Evolutionary conservation across 108 stramenopile genomes (phyloP).

Genomic region (Aurantiochytrium sp.): DNA sequence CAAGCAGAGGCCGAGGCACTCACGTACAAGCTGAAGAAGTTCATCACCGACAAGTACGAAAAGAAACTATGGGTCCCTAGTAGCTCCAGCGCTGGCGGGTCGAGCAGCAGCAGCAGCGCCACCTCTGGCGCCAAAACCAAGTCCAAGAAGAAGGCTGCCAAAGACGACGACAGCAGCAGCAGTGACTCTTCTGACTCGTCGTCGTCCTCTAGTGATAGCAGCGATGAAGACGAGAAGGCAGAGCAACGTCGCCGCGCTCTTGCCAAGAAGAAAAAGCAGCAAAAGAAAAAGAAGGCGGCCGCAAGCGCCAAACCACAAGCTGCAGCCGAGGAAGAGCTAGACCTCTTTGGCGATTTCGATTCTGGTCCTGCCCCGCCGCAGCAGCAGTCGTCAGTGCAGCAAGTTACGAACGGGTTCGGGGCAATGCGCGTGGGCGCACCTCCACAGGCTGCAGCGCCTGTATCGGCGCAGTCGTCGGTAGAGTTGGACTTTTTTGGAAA

Average conservation of each 20-base stretch:
- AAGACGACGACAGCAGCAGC: neutral
- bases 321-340: neutral
- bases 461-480: neutral
- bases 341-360: neutral
- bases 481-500: neutral
- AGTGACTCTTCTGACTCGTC: neutral
- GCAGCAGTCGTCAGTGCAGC: neutral
- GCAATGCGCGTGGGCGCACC: neutral
- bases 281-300: neutral
- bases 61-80: constrained; percentile 12
- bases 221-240: neutral
- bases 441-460: neutral
- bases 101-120: neutral
- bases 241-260: neutral
- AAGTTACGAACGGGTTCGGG: neutral
- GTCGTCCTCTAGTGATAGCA: neutral
- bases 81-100: no score
- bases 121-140: neutral
- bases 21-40: constrained; percentile 12
- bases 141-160: neutral
- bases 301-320: neutral
- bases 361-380: neutral
- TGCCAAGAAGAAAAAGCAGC: neutral
- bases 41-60: constrained; percentile 18
- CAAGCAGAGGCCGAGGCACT: neutral